Conservation (phyloP, 2,329 filamentous ascomycete species). For the Sphaerulina populicola region DNA sequence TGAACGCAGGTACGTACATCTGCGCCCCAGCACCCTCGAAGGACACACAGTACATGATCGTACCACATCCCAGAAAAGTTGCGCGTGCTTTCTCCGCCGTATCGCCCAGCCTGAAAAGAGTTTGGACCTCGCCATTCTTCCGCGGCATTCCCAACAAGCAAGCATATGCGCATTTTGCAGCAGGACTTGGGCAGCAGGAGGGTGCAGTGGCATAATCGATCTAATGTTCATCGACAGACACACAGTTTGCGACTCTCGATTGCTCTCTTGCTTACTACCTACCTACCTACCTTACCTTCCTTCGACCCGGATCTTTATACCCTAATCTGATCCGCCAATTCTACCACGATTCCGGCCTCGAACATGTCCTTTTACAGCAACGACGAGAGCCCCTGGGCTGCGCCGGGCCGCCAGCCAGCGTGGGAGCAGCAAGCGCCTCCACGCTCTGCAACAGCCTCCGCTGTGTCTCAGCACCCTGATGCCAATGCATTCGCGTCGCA, state of each 20-base stretch:
- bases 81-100: slow-evolving; percentile 1
- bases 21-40: not conserved
- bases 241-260: slow-evolving; percentile 2
- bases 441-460: slow-evolving; percentile 67
- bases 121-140: slow-evolving; percentile 6
- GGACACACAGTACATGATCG: not conserved
- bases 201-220: not conserved
- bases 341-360: slow-evolving; percentile 1
- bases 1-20: slow-evolving; percentile 6
- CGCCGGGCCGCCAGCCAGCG: slow-evolving; percentile 54
- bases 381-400: slow-evolving; percentile 50
- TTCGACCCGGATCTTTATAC: slow-evolving; percentile 18
- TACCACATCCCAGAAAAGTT: slow-evolving; percentile 3
- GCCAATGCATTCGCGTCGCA: slow-evolving; percentile 72
- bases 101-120: not conserved
- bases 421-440: slow-evolving; percentile 60
- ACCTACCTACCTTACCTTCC: not conserved
- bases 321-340: slow-evolving; percentile 19
- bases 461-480: slow-evolving; percentile 55
- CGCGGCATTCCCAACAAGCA: slow-evolving; percentile 1
- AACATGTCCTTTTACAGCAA: slow-evolving; percentile 64
- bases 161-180: not conserved
- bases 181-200: not conserved
- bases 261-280: slow-evolving; percentile 5
- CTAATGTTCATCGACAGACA: slow-evolving; percentile 1